Conservation (phyloP, 1,284 basidiomycete species). For the Naganishia albida region DNA sequence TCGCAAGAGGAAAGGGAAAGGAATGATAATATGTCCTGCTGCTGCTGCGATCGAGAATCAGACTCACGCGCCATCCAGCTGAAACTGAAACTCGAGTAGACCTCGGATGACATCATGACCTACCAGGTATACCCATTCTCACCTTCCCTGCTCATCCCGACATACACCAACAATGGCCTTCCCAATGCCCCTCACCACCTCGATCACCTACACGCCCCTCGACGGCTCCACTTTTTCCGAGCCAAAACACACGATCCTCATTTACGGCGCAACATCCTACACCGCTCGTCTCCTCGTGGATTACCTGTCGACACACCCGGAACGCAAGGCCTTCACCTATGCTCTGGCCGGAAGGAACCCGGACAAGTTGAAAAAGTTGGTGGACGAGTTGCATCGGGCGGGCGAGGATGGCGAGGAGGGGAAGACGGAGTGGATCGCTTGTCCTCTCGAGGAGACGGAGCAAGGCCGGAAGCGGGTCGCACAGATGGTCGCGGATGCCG, state of each 20-base stretch:
- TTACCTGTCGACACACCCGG: conserved; percentile 47
- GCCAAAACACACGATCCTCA: conserved; percentile 41
- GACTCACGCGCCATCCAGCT: too few species aligned
- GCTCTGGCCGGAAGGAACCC: conserved; percentile 47
- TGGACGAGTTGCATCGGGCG: conserved; percentile 35
- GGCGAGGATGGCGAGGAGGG: conserved; percentile 31
- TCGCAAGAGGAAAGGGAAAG: too few species aligned
- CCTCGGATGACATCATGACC: background rate
- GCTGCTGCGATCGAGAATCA: too few species aligned
- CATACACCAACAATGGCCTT: conserved; percentile 36
- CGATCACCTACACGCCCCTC: conserved; percentile 20
- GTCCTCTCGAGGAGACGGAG: conserved; percentile 37
- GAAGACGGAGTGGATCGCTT: conserved; percentile 37
- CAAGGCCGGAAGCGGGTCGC: conserved; percentile 37
- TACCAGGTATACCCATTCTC: background rate
- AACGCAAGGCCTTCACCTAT: conserved; percentile 41
- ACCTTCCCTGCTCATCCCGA: background rate
- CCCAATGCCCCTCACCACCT: conserved; percentile 31
- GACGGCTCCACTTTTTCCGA: conserved; percentile 30
- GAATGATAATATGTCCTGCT: too few species aligned
- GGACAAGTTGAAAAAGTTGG: conserved; percentile 41
- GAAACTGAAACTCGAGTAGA: too few species aligned
- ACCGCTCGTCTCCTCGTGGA: conserved; percentile 44
- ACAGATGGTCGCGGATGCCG: conserved; percentile 38
- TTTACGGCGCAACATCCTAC: conserved; percentile 52